Conservation (phyloP, 345 rosid genomes). For the Sisymbrium altissimum region DNA sequence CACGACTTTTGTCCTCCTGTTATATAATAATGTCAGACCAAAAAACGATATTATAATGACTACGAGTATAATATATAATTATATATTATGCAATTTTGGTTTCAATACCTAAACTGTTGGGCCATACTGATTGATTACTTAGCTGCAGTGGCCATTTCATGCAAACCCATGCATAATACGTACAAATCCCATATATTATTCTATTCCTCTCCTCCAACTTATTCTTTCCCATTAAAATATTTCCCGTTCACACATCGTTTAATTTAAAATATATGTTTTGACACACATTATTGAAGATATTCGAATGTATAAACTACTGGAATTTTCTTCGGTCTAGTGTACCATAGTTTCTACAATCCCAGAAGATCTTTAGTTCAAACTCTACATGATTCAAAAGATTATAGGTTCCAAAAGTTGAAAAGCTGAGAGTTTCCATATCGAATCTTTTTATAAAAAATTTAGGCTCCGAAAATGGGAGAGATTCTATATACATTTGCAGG, state of each 20-base stretch:
- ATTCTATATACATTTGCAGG: background rate
- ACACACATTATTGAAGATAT: background rate
- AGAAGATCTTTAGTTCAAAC: conserved; percentile 18
- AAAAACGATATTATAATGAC: conserved; percentile 9
- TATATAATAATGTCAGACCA: conserved; percentile 18
- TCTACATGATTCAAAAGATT: background rate
- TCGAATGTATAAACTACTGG: background rate
- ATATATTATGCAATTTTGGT: conserved; percentile 15
- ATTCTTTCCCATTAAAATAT: conserved; percentile 23
- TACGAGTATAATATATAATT: background rate
- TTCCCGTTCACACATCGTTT: conserved; percentile 9
- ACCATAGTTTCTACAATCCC: conserved; percentile 1
- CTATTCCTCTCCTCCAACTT: conserved; percentile 23
- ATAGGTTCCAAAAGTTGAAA: background rate
- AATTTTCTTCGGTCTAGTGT: conserved; percentile 11
- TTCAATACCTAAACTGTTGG: conserved; percentile 28
- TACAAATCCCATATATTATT: conserved; percentile 27
- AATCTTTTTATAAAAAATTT: background rate
- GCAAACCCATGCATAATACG: conserved; percentile 44
- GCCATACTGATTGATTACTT: conserved; percentile 28
- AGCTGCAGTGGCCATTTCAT: conserved; percentile 37
- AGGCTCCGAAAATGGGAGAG: background rate
- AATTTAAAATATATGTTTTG: background rate
- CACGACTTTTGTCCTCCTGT: conserved; percentile 25
- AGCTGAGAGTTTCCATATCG: background rate